phyloP scores from a whole-genome alignment of 805 yeast species.

The Saccharomyces jurei region DNA sequence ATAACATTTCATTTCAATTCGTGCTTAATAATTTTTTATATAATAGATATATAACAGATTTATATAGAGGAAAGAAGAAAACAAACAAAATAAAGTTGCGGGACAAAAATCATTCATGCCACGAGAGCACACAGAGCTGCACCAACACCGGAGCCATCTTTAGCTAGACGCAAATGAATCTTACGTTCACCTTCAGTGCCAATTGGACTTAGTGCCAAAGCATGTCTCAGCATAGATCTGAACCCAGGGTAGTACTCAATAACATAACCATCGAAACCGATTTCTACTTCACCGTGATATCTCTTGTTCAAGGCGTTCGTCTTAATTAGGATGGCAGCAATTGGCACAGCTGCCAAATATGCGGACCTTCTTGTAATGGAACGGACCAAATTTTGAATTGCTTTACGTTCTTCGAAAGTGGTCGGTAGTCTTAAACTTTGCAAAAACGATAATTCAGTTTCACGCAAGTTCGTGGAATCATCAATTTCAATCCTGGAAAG shows the following conservation, averaged over 20 bases:
- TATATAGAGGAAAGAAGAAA: background rate
- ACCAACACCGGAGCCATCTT: slow-evolving; percentile 96
- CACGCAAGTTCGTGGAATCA: slow-evolving; percentile 60
- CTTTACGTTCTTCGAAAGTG: slow-evolving; percentile 58
- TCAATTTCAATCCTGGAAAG: slow-evolving; percentile 82
- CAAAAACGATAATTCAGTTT: slow-evolving; percentile 59
- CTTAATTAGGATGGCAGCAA: slow-evolving; percentile 69
- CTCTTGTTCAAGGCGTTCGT: slow-evolving; percentile 52
- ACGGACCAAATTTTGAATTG: slow-evolving; percentile 63
- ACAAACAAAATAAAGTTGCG: background rate
- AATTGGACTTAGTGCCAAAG: slow-evolving; percentile 58
- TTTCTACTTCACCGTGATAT: slow-evolving; percentile 69
- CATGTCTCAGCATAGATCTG: slow-evolving; percentile 71
- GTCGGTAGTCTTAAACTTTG: slow-evolving; percentile 67
- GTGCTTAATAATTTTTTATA: background rate
- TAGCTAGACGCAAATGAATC: slow-evolving; percentile 70
- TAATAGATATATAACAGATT: background rate
- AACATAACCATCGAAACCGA: slow-evolving; percentile 94
- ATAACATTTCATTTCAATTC: background rate
- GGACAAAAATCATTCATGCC: slow-evolving; percentile 14
- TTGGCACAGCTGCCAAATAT: slow-evolving; percentile 75
- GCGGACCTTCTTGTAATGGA: slow-evolving; percentile 89
- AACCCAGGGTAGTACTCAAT: slow-evolving; percentile 91
- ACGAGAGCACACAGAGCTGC: slow-evolving; percentile 84
- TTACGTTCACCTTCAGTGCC: slow-evolving; percentile 71